A percentile compares a stretch with the other conserved stretches of the same genome.
phyloP scores from a whole-genome alignment of 2,329 filamentous ascomycete genomes.

The Trematosphaeria pertusa region DNA sequence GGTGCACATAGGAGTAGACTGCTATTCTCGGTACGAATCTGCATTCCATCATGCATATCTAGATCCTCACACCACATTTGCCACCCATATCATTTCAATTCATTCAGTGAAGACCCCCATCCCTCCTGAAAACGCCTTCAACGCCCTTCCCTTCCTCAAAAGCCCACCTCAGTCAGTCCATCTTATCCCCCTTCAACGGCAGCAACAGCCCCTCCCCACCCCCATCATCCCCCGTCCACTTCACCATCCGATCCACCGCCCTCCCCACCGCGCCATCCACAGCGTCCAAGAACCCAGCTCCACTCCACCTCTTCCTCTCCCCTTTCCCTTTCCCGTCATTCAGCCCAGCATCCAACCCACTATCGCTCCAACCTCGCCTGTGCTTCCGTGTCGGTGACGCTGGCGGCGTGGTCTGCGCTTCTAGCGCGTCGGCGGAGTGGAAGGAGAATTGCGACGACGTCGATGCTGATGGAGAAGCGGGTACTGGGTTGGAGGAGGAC shows the following conservation, averaged over 20 bases:
- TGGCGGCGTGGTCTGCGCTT: neutral
- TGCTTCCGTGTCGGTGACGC: too few relatives aligned
- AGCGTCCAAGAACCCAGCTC: conserved; percentile 24
- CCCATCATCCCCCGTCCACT: conserved; percentile 34
- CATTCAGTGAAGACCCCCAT: too few relatives aligned
- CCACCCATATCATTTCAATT: too few relatives aligned
- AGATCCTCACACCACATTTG: too few relatives aligned
- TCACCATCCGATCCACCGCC: conserved; percentile 23
- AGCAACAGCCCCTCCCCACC: conserved; percentile 27
- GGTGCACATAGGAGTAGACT: conserved; percentile 41
- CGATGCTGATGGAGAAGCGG: neutral
- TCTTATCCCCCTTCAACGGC: conserved; percentile 19
- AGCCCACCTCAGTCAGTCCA: conserved; percentile 5
- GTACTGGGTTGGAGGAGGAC: neutral
- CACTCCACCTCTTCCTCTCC: conserved; percentile 1
- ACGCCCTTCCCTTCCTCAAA: too few relatives aligned
- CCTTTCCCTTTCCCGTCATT: too few relatives aligned
- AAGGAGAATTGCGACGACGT: neutral
- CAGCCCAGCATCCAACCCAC: neutral
- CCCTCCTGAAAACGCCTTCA: too few relatives aligned
- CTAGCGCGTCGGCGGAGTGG: neutral
- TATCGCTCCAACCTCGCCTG: neutral
- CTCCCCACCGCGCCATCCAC: conserved; percentile 32
- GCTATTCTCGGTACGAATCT: conserved; percentile 7
- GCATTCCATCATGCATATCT: conserved; percentile 4